Evolutionary conservation across 2,329 filamentous ascomycete species (phyloP).

Genomic region (Penicillium sp.): DNA sequence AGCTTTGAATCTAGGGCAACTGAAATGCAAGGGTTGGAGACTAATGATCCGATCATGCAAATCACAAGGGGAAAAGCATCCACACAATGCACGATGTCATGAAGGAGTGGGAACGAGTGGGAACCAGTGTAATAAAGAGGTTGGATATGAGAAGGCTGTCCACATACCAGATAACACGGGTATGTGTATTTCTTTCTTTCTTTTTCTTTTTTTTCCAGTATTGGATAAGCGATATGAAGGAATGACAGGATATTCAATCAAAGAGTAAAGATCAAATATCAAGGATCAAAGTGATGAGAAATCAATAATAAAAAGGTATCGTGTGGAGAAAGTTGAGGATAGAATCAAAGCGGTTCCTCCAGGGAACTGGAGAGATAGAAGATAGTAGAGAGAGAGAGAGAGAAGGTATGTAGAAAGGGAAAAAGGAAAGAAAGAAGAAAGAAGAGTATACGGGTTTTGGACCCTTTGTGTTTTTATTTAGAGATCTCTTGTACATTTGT

Average conservation of each 20-base stretch:
- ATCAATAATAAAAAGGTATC: not conserved
- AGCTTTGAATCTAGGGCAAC: slow-evolving; percentile 13
- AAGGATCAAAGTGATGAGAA: not conserved
- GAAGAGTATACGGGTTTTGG: slow-evolving; percentile 6
- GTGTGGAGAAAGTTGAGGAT: not conserved
- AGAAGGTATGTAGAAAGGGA: not conserved
- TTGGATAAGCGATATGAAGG: not conserved
- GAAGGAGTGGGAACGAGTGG: not conserved
- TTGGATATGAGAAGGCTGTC: not conserved
- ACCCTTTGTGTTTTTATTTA: slow-evolving; percentile 21
- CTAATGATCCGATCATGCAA: slow-evolving; percentile 26
- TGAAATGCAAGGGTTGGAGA: slow-evolving; percentile 29
- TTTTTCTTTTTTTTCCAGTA: not conserved
- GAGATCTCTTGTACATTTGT: slow-evolving; percentile 10
- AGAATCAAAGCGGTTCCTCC: slow-evolving; percentile 39
- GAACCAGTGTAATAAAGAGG: not conserved
- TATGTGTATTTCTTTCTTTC: not conserved
- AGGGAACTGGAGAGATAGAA: slow-evolving; percentile 28
- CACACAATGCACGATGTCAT: slow-evolving; percentile 8
- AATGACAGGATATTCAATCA: not conserved
- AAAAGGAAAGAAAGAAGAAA: slow-evolving; percentile 3
- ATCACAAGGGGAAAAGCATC: slow-evolving; percentile 10
- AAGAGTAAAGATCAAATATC: not conserved
- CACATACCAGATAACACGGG: slow-evolving; percentile 6
- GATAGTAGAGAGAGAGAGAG: slow-evolving; percentile 10